These are phyloP conservation scores for Colletotrichum navitas DNA, from an alignment of 2,329 filamentous ascomycete genomes.

Conservation along the genomic window DNA sequence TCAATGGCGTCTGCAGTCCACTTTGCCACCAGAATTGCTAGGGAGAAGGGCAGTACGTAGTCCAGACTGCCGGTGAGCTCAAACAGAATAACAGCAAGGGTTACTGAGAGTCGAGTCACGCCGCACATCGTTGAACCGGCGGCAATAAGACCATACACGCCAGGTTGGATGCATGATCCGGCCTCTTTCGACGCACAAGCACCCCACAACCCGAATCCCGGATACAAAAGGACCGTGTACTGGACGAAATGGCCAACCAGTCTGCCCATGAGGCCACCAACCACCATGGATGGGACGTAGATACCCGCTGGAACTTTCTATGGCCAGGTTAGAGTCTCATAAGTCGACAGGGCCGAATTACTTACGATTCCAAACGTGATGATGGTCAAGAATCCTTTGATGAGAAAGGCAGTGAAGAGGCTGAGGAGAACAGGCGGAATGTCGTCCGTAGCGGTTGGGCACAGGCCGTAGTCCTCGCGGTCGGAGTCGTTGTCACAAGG, in stretches of 20 bases:
- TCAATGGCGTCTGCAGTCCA: conserved; percentile 98
- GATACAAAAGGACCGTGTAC: conserved; percentile 80
- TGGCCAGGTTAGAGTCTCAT: conserved; percentile 40
- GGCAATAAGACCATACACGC: conserved; percentile 95
- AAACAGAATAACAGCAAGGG: conserved; percentile 93
- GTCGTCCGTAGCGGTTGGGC: conserved; percentile 77
- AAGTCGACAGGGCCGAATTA: conserved; percentile 39
- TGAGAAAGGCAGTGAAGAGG: conserved; percentile 82
- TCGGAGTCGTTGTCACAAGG: conserved; percentile 80
- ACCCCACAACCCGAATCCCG: conserved; percentile 79
- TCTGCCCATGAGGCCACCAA: conserved; percentile 91
- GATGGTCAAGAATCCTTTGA: conserved; percentile 89
- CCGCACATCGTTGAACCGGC: conserved; percentile 98
- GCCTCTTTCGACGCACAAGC: conserved; percentile 78
- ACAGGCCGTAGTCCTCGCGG: conserved; percentile 79
- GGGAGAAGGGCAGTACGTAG: conserved; percentile 93
- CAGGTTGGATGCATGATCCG: conserved; percentile 90
- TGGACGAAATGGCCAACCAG: conserved; percentile 89
- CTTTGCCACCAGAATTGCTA: conserved; percentile 94
- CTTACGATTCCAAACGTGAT: conserved; percentile 90
- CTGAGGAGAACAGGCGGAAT: conserved; percentile 83
- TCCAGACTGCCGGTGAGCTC: conserved; percentile 95
- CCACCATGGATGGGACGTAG: conserved; percentile 98
- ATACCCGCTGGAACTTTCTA: conserved; percentile 95
- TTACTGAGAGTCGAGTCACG: conserved; percentile 92